A percentile compares a stretch with the other conserved stretches of the same genome.
Evolutionary conservation across 2,329 filamentous ascomycete genomes (phyloP).

Genomic region (Botryotinia convoluta): DNA sequence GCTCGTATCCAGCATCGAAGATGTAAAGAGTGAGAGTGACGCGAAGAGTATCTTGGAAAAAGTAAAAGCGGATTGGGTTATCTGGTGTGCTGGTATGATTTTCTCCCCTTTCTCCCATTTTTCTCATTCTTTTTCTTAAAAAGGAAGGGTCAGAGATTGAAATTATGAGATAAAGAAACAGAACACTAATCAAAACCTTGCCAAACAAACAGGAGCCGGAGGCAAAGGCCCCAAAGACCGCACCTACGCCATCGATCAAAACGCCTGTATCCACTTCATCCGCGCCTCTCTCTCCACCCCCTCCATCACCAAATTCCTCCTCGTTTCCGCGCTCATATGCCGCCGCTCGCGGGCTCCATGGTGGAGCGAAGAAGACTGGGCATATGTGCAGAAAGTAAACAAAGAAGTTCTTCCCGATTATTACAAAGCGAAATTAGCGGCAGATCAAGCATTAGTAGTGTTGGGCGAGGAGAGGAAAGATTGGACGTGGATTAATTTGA

Average conservation of each 20-base stretch:
- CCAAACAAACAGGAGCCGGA: slow-evolving; percentile 57
- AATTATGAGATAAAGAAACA: not conserved
- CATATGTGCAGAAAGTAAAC: slow-evolving; percentile 41
- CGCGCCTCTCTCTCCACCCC: slow-evolving; percentile 55
- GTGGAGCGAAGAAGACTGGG: slow-evolving; percentile 53
- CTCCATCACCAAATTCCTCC: slow-evolving; percentile 58
- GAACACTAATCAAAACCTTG: too few species aligned
- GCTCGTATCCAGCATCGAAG: slow-evolving; percentile 68
- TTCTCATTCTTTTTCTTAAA: not conserved
- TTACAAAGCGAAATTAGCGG: slow-evolving; percentile 58
- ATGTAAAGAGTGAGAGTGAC: slow-evolving; percentile 61
- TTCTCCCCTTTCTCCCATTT: not conserved
- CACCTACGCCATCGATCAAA: slow-evolving; percentile 59
- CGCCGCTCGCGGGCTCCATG: slow-evolving; percentile 52
- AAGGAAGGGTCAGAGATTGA: too few species aligned
- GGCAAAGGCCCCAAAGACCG: slow-evolving; percentile 57
- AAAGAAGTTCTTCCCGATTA: slow-evolving; percentile 49
- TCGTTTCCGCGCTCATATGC: slow-evolving; percentile 60
- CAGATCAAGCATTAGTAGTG: slow-evolving; percentile 56
- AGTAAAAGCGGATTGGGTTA: slow-evolving; percentile 62
- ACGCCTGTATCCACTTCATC: slow-evolving; percentile 63
- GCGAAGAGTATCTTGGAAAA: slow-evolving; percentile 61
- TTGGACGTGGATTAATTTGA: slow-evolving; percentile 49
- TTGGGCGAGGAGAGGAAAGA: slow-evolving; percentile 42
- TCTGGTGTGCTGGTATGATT: slow-evolving; percentile 62